Percentiles rank a stretch among this genome's conserved stretches.
phyloP scores from a whole-genome alignment of 2,329 filamentous ascomycete species.

The Fusarium bulbicola region DNA sequence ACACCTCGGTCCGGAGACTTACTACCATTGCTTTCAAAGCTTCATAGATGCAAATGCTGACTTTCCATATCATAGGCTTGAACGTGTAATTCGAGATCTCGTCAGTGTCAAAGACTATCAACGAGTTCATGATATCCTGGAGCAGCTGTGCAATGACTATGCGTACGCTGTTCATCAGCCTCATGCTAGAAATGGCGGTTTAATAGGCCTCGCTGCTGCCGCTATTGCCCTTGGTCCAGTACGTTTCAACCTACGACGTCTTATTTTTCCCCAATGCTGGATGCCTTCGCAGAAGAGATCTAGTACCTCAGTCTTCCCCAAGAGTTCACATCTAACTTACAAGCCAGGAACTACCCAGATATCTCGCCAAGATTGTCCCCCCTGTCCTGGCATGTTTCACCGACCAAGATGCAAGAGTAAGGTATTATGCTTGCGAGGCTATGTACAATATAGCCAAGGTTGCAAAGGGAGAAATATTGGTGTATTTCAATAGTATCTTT shows the following conservation, averaged over 20 bases:
- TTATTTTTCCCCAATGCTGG: neutral
- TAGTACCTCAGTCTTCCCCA: neutral
- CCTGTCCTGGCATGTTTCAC: slow-evolving; percentile 97
- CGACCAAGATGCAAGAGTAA: slow-evolving; percentile 95
- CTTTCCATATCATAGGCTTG: slow-evolving; percentile 68
- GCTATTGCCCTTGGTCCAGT: slow-evolving; percentile 94
- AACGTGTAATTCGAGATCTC: slow-evolving; percentile 88
- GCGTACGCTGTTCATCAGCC: slow-evolving; percentile 97
- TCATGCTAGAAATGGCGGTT: slow-evolving; percentile 92
- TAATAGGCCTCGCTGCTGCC: slow-evolving; percentile 94
- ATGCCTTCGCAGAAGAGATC: neutral
- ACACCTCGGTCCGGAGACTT: slow-evolving; percentile 3
- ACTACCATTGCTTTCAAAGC: neutral
- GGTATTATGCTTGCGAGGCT: slow-evolving; percentile 98
- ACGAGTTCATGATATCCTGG: slow-evolving; percentile 85
- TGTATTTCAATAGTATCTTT: slow-evolving; percentile 99
- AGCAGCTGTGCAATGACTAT: slow-evolving; percentile 97
- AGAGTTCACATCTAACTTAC: slow-evolving; percentile 3
- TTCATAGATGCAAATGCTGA: slow-evolving; percentile 6
- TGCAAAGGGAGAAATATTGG: slow-evolving; percentile 94
- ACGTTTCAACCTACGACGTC: slow-evolving; percentile 51
- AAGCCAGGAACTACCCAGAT: slow-evolving; percentile 83
- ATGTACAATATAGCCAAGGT: slow-evolving; percentile 99
- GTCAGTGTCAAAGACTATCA: slow-evolving; percentile 80
- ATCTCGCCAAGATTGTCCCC: slow-evolving; percentile 92